phyloP scores from a whole-genome alignment of 192 early-diverging fungal genomes.

The Umbelopsis ramanniana region DNA sequence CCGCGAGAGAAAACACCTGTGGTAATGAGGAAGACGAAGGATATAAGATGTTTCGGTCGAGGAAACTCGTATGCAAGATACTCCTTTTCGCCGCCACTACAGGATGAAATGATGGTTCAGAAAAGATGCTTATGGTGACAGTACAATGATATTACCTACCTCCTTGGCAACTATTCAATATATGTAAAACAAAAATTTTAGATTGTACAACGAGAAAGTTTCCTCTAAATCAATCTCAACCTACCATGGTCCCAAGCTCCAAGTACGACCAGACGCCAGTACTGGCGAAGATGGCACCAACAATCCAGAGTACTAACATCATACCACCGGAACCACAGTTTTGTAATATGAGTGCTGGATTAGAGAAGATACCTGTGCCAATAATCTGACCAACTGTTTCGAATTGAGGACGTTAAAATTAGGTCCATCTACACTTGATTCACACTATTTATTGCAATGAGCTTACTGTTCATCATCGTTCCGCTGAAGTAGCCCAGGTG shows the following conservation, averaged over 20 bases:
- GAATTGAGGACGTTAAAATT: too few species aligned
- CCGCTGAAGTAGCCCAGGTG: slow-evolving; percentile 35
- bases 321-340: slow-evolving; percentile 46
- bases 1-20: slow-evolving; percentile 19
- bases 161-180: slow-evolving; percentile 25
- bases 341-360: slow-evolving; percentile 41
- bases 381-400: slow-evolving; percentile 38
- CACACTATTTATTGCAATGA: not conserved
- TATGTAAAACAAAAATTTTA: not conserved
- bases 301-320: slow-evolving; percentile 45
- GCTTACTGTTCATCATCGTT: slow-evolving; percentile 32
- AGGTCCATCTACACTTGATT: not conserved
- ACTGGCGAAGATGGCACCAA: slow-evolving; percentile 37
- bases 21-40: slow-evolving; percentile 26
- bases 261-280: slow-evolving; percentile 43
- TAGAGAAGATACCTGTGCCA: slow-evolving; percentile 51
- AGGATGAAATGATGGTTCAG: not conserved
- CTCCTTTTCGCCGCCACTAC: slow-evolving; percentile 66
- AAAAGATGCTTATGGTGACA: not conserved
- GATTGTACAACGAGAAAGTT: not conserved
- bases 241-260: slow-evolving; percentile 56
- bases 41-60: slow-evolving; percentile 42
- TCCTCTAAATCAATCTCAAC: slow-evolving; percentile 18
- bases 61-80: slow-evolving; percentile 60
- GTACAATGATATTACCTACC: not conserved